phyloP scores from a whole-genome alignment of 1,139 yeast genomes.

The Protomyces arabidopsidicola region DNA sequence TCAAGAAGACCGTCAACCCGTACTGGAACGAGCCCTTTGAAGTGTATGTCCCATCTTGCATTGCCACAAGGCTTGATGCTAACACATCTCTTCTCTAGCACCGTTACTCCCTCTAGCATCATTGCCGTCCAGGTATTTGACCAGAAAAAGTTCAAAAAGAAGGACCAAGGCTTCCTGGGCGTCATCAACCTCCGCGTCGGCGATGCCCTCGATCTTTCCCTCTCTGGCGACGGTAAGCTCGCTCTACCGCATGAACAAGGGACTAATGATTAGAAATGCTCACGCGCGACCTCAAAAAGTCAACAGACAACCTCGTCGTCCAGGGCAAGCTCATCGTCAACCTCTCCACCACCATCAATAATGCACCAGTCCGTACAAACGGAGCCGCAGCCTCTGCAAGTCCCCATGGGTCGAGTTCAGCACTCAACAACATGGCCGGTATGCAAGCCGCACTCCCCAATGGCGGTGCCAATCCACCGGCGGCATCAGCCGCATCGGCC shows the following conservation, averaged over 20 bases:
- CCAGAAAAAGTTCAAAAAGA: conserved; percentile 93
- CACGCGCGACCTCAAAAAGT: conserved; percentile 84
- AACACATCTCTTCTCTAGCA: conserved; percentile 35
- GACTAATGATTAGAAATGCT: conserved; percentile 58
- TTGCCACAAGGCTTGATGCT: conserved; percentile 3
- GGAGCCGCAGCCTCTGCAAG: conserved; percentile 30
- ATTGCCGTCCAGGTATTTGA: conserved; percentile 92
- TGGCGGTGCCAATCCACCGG: conserved; percentile 32
- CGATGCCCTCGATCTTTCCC: conserved; percentile 73
- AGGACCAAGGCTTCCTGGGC: conserved; percentile 98
- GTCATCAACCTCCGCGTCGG: conserved; percentile 89
- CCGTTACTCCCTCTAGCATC: conserved; percentile 77
- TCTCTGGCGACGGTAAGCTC: conserved; percentile 43
- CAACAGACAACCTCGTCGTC: conserved; percentile 86
- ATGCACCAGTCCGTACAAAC: conserved; percentile 43
- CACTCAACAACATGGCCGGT: conserved; percentile 26
- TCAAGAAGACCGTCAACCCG: conserved; percentile 89
- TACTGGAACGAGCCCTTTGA: conserved; percentile 94
- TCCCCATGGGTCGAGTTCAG: conserved; percentile 34
- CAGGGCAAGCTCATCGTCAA: conserved; percentile 80
- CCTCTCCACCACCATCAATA: conserved; percentile 44
- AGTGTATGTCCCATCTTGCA: conserved; percentile 38
- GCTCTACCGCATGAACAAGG: conserved; percentile 18
- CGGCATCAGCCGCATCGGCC: conserved; percentile 35
- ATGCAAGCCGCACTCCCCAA: conserved; percentile 30